Conservation (phyloP, 1,139 yeast genomes). For the Tardiomyces blankii region DNA sequence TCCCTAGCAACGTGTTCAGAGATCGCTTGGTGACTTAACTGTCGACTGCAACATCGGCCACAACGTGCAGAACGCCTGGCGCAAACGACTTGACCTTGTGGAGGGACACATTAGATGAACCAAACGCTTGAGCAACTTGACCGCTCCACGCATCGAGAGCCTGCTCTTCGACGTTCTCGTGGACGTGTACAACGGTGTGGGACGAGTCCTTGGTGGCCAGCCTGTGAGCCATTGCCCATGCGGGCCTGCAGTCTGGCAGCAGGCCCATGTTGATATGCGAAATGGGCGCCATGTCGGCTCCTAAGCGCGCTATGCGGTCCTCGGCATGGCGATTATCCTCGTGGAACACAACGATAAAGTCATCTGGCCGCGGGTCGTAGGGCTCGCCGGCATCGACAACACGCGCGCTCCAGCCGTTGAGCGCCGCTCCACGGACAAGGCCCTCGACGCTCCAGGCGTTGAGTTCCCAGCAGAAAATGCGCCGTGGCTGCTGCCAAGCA, state of each 20-base stretch:
- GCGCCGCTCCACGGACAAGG: constrained; percentile 40
- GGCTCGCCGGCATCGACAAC: constrained; percentile 26
- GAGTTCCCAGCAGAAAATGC: constrained; percentile 68
- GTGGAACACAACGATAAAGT: constrained; percentile 37
- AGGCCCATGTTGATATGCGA: constrained; percentile 70
- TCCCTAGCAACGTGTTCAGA: too few species aligned
- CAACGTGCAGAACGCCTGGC: constrained; percentile 76
- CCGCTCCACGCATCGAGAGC: constrained; percentile 31
- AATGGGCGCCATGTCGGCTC: constrained; percentile 18
- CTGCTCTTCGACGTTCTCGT: constrained; percentile 53
- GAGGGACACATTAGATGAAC: constrained; percentile 21
- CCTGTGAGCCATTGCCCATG: constrained; percentile 42
- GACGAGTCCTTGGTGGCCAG: constrained; percentile 7
- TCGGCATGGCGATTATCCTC: constrained; percentile 43
- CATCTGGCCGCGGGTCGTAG: constrained; percentile 14
- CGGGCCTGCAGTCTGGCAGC: constrained; percentile 53
- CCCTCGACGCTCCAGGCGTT: constrained; percentile 84
- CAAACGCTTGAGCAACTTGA: constrained; percentile 11
- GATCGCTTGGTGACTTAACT: too few species aligned
- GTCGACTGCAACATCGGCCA: constrained; percentile 38
- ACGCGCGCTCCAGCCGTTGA: constrained; percentile 33
- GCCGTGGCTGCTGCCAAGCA: constrained; percentile 40
- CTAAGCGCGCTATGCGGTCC: constrained; percentile 34
- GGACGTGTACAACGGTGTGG: constrained; percentile 46
- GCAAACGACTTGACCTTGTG: constrained; percentile 76